phyloP scores from a whole-genome alignment of 495 filamentous ascomycete species.

The Polyplosphaeria fusca region DNA sequence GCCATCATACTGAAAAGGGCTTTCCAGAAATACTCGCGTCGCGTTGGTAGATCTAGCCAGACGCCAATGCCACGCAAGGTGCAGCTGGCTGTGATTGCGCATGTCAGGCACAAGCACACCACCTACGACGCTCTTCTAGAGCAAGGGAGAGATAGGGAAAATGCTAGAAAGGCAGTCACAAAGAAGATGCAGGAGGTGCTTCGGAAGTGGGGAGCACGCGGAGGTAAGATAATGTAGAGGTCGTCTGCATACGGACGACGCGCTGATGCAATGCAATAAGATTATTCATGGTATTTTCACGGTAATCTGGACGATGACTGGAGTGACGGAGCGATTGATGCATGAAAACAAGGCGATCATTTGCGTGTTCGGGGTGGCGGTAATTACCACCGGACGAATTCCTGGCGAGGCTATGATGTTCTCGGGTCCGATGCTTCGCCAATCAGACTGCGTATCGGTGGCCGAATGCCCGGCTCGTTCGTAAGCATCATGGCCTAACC shows the following conservation, averaged over 20 bases:
- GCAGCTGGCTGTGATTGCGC: conserved; percentile 49
- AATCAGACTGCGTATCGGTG: no score
- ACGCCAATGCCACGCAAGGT: conserved; percentile 44
- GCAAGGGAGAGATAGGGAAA: conserved; percentile 60
- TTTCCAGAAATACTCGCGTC: conserved; percentile 50
- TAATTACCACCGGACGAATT: no score
- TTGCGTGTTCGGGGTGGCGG: no score
- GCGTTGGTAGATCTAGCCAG: conserved; percentile 47
- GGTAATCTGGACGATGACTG: neutral
- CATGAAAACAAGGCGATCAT: no score
- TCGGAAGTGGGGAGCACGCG: conserved; percentile 37
- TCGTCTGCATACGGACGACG: neutral
- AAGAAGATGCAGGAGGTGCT: conserved; percentile 45
- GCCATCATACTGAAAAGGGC: conserved; percentile 46
- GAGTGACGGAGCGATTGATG: neutral
- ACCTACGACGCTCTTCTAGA: conserved; percentile 47
- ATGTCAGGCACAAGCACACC: conserved; percentile 52
- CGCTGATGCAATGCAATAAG: neutral
- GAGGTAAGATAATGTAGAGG: conserved; percentile 7
- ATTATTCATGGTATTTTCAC: neutral
- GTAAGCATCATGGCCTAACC: no score
- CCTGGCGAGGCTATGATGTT: neutral
- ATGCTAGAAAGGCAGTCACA: conserved; percentile 43
- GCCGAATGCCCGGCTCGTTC: no score
- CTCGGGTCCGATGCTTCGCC: neutral